phyloP scores from a whole-genome alignment of 345 rosid species.

The Heritiera littoralis region DNA sequence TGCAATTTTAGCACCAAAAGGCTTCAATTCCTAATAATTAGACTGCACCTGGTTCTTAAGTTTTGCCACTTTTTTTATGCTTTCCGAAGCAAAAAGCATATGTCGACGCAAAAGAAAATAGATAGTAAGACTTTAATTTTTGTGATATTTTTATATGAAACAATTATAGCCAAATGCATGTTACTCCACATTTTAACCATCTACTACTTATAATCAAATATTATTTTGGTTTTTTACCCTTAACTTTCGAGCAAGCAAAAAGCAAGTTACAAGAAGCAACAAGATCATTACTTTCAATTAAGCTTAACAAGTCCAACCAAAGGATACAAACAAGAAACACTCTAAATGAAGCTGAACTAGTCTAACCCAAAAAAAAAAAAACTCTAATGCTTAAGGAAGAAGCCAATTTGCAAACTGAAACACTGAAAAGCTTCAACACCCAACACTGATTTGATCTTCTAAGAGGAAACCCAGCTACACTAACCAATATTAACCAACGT shows the following conservation, averaged over 20 bases:
- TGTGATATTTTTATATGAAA: neutral
- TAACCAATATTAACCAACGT: constrained; percentile 9
- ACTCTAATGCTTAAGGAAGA: neutral
- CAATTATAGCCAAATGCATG: neutral
- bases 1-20: neutral
- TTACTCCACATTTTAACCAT: neutral
- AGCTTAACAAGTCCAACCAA: neutral
- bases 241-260: neutral
- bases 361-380: neutral
- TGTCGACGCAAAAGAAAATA: neutral
- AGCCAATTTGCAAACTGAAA: neutral
- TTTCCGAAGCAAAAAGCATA: neutral
- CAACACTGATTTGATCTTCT: neutral
- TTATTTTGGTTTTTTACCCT: neutral
- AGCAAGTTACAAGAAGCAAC: constrained; percentile 1
- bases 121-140: neutral
- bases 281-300: neutral
- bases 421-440: constrained; percentile 1
- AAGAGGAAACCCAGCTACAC: neutral
- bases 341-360: neutral
- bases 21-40: neutral
- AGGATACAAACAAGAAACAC: neutral
- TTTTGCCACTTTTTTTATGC: neutral
- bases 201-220: neutral
- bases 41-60: no score